Evolutionary conservation across 2,329 filamentous ascomycete genomes (phyloP), one percentile per base, ranked within the genome.

Genomic region (Mycosphaerella arachidis): DNA sequence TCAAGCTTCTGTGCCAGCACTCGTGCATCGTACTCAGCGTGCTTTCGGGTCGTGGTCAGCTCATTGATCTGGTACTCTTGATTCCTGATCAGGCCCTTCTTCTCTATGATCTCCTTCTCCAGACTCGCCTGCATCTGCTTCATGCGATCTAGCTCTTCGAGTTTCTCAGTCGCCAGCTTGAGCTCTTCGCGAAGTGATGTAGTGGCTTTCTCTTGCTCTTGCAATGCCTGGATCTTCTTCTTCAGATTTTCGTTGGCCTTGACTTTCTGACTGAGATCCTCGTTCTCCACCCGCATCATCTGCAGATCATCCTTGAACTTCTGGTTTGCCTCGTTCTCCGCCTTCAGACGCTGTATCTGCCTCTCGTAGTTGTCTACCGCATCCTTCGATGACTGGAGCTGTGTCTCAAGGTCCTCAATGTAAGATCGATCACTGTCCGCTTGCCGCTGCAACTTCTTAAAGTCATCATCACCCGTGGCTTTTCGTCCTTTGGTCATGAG

Each of bases 201-300:
- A 29, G 77, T 72, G 10, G 71, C 72, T 58, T 77, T 78, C 20
- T 78, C 77, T 59, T 80, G 76, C 54, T 81, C 78, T 46, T 79
- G 77, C 46, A 82, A 67, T 4, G 77, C 72, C 61, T 81, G 78
- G 31, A 82, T 81, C 71, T 82, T 82, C 73, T 81, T 81, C 67
- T 78, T 80, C 24, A 82, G 74, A 59, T 82, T 82, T 65, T 82
- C 79, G 58, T 80, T 81, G 24, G 78, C 78, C 60, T 80, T 79
- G 29, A 77, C 74, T 61, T 78, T 80, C 60, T 80, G 78, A 33
- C 70, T 72, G 24, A 81, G 71, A 55, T 81, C 79, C 56, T 81
- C 79, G 33, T 80, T 75, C 68, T 82, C 79, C 0, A 77, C 75
- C 55, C 73, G 72, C 50, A 81, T 68, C 29, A 81, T 70, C 63